Percentiles rank a stretch among this genome's conserved stretches.
Conservation (phyloP, 2,329 filamentous ascomycete genomes). For the Pestalotiopsis sp. region DNA sequence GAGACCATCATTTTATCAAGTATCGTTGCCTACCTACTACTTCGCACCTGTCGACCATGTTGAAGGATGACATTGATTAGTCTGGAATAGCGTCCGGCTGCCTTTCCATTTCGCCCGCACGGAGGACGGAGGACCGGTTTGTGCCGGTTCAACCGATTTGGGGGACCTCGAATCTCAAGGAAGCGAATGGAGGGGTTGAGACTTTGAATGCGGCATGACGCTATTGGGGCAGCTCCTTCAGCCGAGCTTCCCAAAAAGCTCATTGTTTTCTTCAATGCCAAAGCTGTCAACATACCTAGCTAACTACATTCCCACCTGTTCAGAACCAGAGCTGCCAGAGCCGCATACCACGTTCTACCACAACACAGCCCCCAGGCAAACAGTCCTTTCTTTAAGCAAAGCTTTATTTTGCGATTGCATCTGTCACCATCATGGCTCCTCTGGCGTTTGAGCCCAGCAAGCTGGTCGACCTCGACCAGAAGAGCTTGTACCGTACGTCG, state of each 20-base stretch:
- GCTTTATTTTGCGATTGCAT: neutral
- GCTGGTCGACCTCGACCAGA: conserved; percentile 67
- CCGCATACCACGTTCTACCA: neutral
- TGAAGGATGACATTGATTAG: no score
- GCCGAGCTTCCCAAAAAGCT: neutral
- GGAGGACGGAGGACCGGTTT: neutral
- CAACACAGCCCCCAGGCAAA: neutral
- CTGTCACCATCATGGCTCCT: conserved; percentile 37
- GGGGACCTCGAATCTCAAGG: neutral
- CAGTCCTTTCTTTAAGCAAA: neutral
- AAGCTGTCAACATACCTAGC: neutral
- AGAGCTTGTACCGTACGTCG: conserved; percentile 65
- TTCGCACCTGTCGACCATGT: no score
- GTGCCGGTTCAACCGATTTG: neutral
- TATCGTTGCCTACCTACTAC: no score
- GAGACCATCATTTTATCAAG: neutral
- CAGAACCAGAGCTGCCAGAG: neutral
- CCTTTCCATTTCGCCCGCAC: neutral
- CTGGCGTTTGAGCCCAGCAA: conserved; percentile 38
- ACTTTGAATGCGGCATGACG: neutral
- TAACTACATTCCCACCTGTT: neutral
- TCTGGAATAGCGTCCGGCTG: neutral
- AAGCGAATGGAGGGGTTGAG: neutral
- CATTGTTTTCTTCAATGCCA: neutral
- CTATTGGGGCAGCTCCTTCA: neutral